Evolutionary conservation across 1,284 basidiomycete genomes (phyloP), one percentile per base, ranked within the genome.

Genomic region (Cerioporus squamosus): DNA sequence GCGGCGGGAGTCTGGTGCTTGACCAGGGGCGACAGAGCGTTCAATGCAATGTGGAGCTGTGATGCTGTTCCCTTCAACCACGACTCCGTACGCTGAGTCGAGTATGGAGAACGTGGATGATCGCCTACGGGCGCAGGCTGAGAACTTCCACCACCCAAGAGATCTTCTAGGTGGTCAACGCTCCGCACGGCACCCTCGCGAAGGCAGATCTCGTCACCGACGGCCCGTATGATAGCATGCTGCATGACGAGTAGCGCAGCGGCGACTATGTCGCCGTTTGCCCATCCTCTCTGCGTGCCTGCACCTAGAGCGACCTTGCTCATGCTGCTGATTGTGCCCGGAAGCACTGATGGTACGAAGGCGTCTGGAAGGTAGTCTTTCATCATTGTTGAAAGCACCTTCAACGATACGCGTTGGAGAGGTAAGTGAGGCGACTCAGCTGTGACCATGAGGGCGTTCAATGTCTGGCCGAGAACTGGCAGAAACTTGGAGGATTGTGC

Each of bases 401-500:
- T 75, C 17, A 97, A 78, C 7, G 91, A 88, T 1, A 78, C 60
- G 10, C 79, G 77, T 68, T 94, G 91, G 24, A 96, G 76, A 9
- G 82, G 70, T 2, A 82, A 70, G 65, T 88, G 79, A 3, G 76
- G 76, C 2, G 90, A 88, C 38, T 78, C 75, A 0, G 86, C 78
- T 4, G 79, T 77, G 14, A 71, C 73, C 48, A 96, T 77, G 10
- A 95, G 77, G 2, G 87, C 82, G 61, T 92, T 87, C 51, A 97
- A 74, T 2, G 90, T 93, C 72, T 93, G 91, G 12, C 94, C 95
- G 33, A 96, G 76, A 31, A 96, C 81, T 2, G 95, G 90, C 39
- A 90, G 76, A 65, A 94, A 88, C 53, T 72, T 80, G 55, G 69
- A 63, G 36, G 74, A 75, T 49, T 78, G 79, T 1, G 83, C 74